These are phyloP conservation scores for Luffa aegyptiaca DNA, from an alignment of 306 rosid species.

Conservation along the genomic window DNA sequence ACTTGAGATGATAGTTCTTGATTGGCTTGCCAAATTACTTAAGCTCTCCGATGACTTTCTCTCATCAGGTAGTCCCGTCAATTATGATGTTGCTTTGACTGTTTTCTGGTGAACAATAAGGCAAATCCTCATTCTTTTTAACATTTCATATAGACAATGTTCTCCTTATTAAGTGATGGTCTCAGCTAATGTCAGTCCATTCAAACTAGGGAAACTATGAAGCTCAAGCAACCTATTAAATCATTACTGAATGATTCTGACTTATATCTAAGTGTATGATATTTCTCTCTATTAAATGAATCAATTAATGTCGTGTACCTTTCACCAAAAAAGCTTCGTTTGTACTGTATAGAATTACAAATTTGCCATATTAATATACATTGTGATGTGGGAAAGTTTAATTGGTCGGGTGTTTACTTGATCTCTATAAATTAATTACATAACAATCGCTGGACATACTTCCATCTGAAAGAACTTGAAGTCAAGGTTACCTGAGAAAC, in stretches of 20 bases:
- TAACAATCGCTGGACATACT: neutral
- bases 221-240: neutral
- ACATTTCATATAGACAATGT: neutral
- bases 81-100: neutral
- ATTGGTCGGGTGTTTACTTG: neutral
- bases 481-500: neutral
- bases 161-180: neutral
- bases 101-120: neutral
- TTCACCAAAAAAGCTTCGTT: neutral
- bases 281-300: neutral
- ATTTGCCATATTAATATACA: neutral
- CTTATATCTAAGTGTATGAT: neutral
- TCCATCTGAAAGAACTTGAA: neutral
- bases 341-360: neutral
- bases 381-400: neutral
- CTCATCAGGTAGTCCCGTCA: conserved; percentile 47
- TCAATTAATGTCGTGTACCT: neutral
- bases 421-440: neutral
- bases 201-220: neutral
- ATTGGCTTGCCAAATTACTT: conserved; percentile 84
- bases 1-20: conserved; percentile 76
- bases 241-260: neutral
- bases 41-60: conserved; percentile 49
- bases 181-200: neutral
- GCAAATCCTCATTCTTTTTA: neutral